A percentile compares a stretch with the other conserved stretches of the same genome.
phyloP scores from a whole-genome alignment of 2,329 filamentous ascomycete species.

The Diaporthe nobilis region DNA sequence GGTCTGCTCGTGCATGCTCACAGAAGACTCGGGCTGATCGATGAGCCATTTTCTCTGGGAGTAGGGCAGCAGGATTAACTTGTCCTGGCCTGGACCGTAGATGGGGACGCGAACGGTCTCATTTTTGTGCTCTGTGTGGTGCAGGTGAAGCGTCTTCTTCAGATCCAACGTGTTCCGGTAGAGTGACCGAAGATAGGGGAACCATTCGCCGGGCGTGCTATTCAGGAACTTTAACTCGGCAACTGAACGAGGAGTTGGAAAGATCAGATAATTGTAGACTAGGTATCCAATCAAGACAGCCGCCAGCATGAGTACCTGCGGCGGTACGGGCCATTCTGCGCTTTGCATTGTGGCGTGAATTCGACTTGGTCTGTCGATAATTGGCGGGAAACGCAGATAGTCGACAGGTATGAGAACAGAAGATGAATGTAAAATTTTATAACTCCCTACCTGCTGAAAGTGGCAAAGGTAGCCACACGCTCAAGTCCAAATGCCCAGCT shows the following conservation, averaged over 20 bases:
- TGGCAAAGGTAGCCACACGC: background rate
- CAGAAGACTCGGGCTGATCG: conserved; percentile 35
- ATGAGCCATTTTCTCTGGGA: conserved; percentile 35
- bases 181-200: conserved; percentile 31
- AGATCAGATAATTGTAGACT: conserved; percentile 34
- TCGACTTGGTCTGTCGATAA: background rate
- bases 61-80: conserved; percentile 28
- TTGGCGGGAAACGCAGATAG: conserved; percentile 4
- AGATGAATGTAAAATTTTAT: conserved; percentile 26
- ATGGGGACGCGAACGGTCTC: conserved; percentile 36
- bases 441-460: conserved; percentile 21
- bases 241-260: conserved; percentile 29
- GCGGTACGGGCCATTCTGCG: conserved; percentile 24
- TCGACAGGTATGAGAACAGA: conserved; percentile 9
- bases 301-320: conserved; percentile 26
- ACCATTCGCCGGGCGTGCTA: conserved; percentile 27
- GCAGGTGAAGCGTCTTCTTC: conserved; percentile 36
- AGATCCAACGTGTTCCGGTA: conserved; percentile 35
- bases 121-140: conserved; percentile 38
- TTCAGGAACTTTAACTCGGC: conserved; percentile 25
- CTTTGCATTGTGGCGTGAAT: conserved; percentile 25
- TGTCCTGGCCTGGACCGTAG: conserved; percentile 29
- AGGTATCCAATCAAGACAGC: conserved; percentile 25
- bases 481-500: conserved; percentile 1
- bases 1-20: conserved; percentile 40